A percentile compares a stretch with the other conserved stretches of the same genome.
phyloP scores from a whole-genome alignment of 2,329 filamentous ascomycete species.

The Colletotrichum tamarilloi region DNA sequence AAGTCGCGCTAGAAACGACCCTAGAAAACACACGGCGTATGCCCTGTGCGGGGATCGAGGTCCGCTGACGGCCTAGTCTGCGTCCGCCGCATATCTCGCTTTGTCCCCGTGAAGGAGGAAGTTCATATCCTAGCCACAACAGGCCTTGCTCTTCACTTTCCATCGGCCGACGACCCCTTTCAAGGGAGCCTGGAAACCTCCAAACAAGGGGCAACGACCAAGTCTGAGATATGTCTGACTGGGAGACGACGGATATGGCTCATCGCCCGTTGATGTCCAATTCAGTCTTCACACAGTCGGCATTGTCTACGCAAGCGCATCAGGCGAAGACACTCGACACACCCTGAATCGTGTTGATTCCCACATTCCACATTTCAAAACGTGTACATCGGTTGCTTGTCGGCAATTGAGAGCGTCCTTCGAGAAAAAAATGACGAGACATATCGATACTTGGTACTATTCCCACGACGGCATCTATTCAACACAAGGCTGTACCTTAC shows the following conservation, averaged over 20 bases:
- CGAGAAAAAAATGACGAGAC: neutral
- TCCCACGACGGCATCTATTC: neutral
- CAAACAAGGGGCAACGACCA: constrained; percentile 15
- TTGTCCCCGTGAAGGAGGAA: constrained; percentile 29
- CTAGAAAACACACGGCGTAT: constrained; percentile 31
- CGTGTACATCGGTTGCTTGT: neutral
- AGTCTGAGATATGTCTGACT: constrained; percentile 21
- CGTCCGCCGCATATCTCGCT: constrained; percentile 16
- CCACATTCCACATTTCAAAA: neutral
- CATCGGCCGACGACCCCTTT: constrained; percentile 27
- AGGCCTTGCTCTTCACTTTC: neutral
- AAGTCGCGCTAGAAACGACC: constrained; percentile 26
- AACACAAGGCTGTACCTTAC: neutral
- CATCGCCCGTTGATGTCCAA: neutral
- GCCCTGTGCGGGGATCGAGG: constrained; percentile 31
- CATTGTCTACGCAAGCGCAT: constrained; percentile 13
- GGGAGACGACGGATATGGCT: neutral
- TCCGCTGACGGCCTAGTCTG: constrained; percentile 28
- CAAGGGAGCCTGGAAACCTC: constrained; percentile 15
- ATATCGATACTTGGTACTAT: neutral
- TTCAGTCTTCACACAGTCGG: neutral
- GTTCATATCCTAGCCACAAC: constrained; percentile 2
- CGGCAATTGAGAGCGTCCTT: neutral
- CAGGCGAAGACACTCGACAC: constrained; percentile 1
- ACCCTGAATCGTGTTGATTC: neutral